These are phyloP conservation scores for Phytophthora sp. DNA, from an alignment of 352 stramenopile genomes.

Conservation along the genomic window DNA sequence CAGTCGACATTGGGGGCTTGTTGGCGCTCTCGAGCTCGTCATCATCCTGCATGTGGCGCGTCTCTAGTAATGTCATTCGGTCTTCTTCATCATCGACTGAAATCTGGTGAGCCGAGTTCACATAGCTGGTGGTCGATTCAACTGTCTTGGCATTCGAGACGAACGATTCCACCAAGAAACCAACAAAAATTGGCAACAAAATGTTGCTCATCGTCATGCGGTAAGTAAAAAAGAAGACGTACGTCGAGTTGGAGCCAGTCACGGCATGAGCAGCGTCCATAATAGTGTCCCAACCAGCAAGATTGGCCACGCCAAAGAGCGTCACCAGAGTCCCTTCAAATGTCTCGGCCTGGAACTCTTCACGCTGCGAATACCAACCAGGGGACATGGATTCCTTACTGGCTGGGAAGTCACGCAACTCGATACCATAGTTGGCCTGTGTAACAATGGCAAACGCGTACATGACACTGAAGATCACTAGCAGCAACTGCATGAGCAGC, in stretches of 20 bases:
- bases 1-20: slow-evolving; percentile 13
- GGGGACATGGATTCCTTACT: slow-evolving; percentile 56
- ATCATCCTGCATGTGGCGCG: slow-evolving; percentile 46
- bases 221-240: slow-evolving; percentile 86
- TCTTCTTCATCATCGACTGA: slow-evolving; percentile 60
- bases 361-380: slow-evolving; percentile 69
- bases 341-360: slow-evolving; percentile 82
- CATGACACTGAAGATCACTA: slow-evolving; percentile 88
- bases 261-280: slow-evolving; percentile 83
- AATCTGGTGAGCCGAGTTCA: slow-evolving; percentile 47
- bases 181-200: slow-evolving; percentile 82
- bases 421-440: slow-evolving; percentile 74
- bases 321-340: slow-evolving; percentile 82
- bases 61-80: slow-evolving; percentile 59
- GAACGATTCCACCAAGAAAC: slow-evolving; percentile 88
- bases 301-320: slow-evolving; percentile 76
- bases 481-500: slow-evolving; percentile 75
- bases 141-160: slow-evolving; percentile 78
- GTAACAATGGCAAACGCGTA: slow-evolving; percentile 86
- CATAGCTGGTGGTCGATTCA: slow-evolving; percentile 67
- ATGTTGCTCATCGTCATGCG: slow-evolving; percentile 87
- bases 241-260: slow-evolving; percentile 62
- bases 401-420: slow-evolving; percentile 60
- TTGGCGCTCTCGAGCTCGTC: slow-evolving; percentile 19
- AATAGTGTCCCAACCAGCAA: slow-evolving; percentile 80